Base-by-base conservation (phyloP, 768 basidiomycete species). In the Fomitopsis pulvina region DNA sequence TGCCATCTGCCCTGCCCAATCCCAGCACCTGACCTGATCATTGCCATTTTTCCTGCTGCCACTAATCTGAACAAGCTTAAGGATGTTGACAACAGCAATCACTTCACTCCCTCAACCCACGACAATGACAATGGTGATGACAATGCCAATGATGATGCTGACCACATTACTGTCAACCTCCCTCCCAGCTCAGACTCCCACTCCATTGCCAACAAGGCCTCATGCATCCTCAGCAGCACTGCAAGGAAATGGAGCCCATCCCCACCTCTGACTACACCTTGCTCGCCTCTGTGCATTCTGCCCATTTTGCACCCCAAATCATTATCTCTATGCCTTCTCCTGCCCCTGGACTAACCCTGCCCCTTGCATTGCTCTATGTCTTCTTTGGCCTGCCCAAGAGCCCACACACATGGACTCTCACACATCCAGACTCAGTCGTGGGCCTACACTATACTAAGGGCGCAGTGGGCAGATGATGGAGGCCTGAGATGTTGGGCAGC, bases 331-430 rank as follows among this genome's bases (percentile, higher is more conserved):
- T 79, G 18, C 66, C 74, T 4, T 72, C 80, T 1, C 68, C 78
- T 37, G 71, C 80, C 12, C 79, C 86, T n/a, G 70, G 73, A 9
- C 85, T 87, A 11, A 80, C 85, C 24, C 73, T 84, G 45, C 87
- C 88, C 25, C 79, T 91, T 54, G 83, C 88, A 1, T 87, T 85
- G 27, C 80, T 91, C 57, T 91, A 91, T 65, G 85, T 91, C 58
- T 88, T 91, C 26, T 89, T 87, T 1, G 92, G 92, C 10, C 77
- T 95, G 26, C 87, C 90, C 16, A 93, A 93, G 66, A 85, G 85
- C 26, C 89, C 92, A 0, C 81, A 89, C 64, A 91, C 87, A 10
- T 94, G 92, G 92, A 87, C 88, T 16, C 78, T 92, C 40, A 84
- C 88, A 0, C 91, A 93, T 64, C 83, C 84, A 0, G 88, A 91